phyloP scores from a whole-genome alignment of 768 basidiomycete species.

The Leccinum incarnatum region DNA sequence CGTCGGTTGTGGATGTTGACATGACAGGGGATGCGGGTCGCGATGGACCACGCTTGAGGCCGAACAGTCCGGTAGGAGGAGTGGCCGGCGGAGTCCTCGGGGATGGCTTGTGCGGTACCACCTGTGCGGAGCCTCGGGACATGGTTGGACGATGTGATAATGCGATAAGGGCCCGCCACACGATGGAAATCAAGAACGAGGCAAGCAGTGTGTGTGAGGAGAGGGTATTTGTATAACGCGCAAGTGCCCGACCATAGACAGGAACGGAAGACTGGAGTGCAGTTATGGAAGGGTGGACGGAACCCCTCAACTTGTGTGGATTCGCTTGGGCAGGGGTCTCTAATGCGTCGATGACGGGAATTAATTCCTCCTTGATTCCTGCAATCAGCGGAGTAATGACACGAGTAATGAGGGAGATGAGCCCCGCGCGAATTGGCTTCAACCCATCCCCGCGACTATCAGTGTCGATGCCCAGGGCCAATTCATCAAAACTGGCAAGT shows the following conservation, averaged over 20 bases:
- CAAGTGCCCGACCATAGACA: constrained; percentile 55
- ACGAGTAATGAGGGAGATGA: constrained; percentile 64
- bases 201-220: constrained; percentile 62
- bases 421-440: constrained; percentile 64
- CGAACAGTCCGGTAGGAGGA: constrained; percentile 57
- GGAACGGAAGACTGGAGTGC: constrained; percentile 60
- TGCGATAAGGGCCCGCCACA: constrained; percentile 75
- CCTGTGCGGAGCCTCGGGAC: constrained; percentile 38
- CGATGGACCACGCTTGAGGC: constrained; percentile 62
- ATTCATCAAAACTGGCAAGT: constrained; percentile 64
- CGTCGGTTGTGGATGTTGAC: constrained; percentile 54
- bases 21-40: constrained; percentile 60
- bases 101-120: constrained; percentile 32
- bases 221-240: constrained; percentile 51
- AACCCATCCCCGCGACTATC: constrained; percentile 68
- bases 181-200: constrained; percentile 65
- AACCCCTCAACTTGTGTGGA: constrained; percentile 16
- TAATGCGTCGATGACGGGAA: constrained; percentile 60
- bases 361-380: constrained; percentile 59
- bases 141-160: constrained; percentile 58
- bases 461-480: constrained; percentile 58
- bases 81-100: constrained; percentile 52
- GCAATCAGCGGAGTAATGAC: constrained; percentile 63
- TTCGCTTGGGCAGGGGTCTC: constrained; percentile 42
- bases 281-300: constrained; percentile 56